Evolutionary conservation across 306 rosid genomes (phyloP).

Genomic region (Lithocarpus polystachyus): DNA sequence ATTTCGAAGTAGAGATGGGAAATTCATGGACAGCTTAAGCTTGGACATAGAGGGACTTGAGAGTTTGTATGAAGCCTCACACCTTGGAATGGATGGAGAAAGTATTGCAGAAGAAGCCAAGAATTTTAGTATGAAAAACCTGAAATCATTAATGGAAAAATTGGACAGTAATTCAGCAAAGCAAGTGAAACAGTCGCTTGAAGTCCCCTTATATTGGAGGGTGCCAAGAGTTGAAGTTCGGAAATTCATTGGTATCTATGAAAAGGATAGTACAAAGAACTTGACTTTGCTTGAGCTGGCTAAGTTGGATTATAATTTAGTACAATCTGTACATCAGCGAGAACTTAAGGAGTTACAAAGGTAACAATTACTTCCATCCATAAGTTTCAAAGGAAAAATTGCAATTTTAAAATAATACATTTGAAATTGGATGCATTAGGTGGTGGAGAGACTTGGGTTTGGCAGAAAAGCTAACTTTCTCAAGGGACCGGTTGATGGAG

Average conservation of each 20-base stretch:
- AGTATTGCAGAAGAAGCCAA: constrained; percentile 25
- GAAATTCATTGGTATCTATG: constrained; percentile 10
- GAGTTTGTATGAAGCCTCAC: constrained; percentile 35
- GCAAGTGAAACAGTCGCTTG: constrained; percentile 6
- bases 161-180: not conserved
- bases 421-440: constrained; percentile 1
- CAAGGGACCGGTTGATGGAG: constrained; percentile 34
- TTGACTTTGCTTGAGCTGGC: constrained; percentile 24
- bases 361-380: not conserved
- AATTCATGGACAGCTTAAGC: constrained; percentile 22
- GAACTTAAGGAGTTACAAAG: constrained; percentile 24
- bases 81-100: constrained; percentile 23
- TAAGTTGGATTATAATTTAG: constrained; percentile 31
- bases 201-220: constrained; percentile 23
- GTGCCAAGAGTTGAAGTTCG: constrained; percentile 25
- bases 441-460: constrained; percentile 31
- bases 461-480: constrained; percentile 11
- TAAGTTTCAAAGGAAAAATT: not conserved
- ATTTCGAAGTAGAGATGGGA: constrained; percentile 7
- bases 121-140: not conserved
- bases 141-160: not conserved
- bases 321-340: constrained; percentile 22
- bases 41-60: constrained; percentile 13
- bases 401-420: not conserved
- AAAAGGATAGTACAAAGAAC: constrained; percentile 1